Conservation (phyloP, 495 filamentous ascomycete genomes). For the Neurospora discreta region DNA sequence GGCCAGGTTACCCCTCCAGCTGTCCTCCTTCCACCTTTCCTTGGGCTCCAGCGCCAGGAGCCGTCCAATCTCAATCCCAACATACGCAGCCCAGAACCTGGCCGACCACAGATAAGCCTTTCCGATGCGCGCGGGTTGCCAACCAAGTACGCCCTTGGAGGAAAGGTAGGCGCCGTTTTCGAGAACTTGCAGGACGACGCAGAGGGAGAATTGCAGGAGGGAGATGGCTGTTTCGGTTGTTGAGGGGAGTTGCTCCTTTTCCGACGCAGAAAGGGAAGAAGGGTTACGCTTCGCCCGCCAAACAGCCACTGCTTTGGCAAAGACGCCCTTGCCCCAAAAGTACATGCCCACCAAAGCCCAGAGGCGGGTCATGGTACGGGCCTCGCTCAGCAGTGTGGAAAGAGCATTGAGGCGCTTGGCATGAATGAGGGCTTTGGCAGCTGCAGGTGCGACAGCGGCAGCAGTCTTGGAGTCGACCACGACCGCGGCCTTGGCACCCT, state of each 20-base stretch:
- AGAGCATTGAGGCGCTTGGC: slow-evolving; percentile 38
- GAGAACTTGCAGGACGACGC: slow-evolving; percentile 60
- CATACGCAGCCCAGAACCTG: slow-evolving; percentile 68
- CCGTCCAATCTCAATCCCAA: slow-evolving; percentile 61
- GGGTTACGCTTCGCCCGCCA: neutral
- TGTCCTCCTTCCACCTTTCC: slow-evolving; percentile 22
- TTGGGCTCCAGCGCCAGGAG: slow-evolving; percentile 40
- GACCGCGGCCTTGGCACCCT: slow-evolving; percentile 18
- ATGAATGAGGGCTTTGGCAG: slow-evolving; percentile 30
- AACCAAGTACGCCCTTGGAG: slow-evolving; percentile 53
- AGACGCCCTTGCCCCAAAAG: slow-evolving; percentile 50
- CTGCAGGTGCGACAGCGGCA: slow-evolving; percentile 14
- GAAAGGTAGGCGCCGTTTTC: slow-evolving; percentile 80
- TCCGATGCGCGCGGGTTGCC: slow-evolving; percentile 39
- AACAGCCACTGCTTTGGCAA: slow-evolving; percentile 22
- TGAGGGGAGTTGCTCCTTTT: slow-evolving; percentile 10
- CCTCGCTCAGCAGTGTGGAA: slow-evolving; percentile 45
- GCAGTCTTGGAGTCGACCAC: slow-evolving; percentile 17
- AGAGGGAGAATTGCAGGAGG: slow-evolving; percentile 55
- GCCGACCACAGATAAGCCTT: slow-evolving; percentile 62
- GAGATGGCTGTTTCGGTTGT: slow-evolving; percentile 42
- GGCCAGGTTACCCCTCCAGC: slow-evolving; percentile 34
- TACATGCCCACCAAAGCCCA: slow-evolving; percentile 73
- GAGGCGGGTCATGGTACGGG: slow-evolving; percentile 62
- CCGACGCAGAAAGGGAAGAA: neutral